Evolutionary conservation across 1,284 basidiomycete genomes (phyloP), one percentile per base, ranked within the genome.

Genomic region (Kwoniella shivajii): DNA sequence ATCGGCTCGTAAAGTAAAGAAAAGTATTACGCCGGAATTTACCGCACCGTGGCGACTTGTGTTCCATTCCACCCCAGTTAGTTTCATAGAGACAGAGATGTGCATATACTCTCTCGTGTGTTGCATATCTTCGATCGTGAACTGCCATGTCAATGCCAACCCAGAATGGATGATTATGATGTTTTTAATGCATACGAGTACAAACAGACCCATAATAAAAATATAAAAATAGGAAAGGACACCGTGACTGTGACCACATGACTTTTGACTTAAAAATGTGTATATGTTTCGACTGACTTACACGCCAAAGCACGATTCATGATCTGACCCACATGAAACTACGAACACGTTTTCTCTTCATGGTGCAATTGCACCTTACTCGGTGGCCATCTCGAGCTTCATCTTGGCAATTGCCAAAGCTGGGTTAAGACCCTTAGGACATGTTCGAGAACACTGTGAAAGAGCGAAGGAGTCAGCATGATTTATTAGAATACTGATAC

Each of bases 371-470:
- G 10, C 18, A 10, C n/a, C 10, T 59, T 62, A 71, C 53, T 67
- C 61, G 5, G 86, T 82, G 4, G 90, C 89, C 59, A 93, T 85
- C 82, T 92, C 88, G 43, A 90, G 82, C 82, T 93, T 93, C 79
- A 93, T 90, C 81, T 88, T 87, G 22, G 88, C 88, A 69, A 94
- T 92, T 6, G 91, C 91, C 49, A 56, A 48, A 10, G 71, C 90
- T 1, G 92, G 92, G 82, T 95, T 96, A 61, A 98, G 84, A 53
- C 93, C 92, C 85, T 96, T 96, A 64, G 92, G 93, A 80, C 92
- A 96, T 33, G 93, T 96, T 64, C 89, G 85, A 36, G 91, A 84
- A 76, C 88, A 77, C 87, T 89, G 49, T 13, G 24, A 30, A n/a
- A 36, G 11, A 52, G 29, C 20, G 20, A 24, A 24, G 14, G 18